A percentile compares a stretch with the other conserved stretches of the same genome.
Evolutionary conservation across 202 grass and related monocot genomes (phyloP).

Genomic region (Setaria viridis): DNA sequence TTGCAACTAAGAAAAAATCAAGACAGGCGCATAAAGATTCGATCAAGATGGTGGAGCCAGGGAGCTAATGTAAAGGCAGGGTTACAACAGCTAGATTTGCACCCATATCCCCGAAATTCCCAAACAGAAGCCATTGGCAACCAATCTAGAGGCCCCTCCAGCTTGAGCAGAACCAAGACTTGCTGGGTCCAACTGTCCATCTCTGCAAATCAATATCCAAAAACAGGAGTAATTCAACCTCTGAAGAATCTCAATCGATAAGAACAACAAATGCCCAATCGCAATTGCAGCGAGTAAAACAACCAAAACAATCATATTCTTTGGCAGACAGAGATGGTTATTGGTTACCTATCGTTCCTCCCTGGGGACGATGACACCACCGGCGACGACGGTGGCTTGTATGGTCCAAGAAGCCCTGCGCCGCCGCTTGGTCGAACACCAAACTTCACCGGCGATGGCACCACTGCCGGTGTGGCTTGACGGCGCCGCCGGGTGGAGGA

Average conservation of each 20-base stretch:
- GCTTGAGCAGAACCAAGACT: neutral
- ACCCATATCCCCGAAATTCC: neutral
- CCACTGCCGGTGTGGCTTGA: neutral
- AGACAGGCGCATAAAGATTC: neutral
- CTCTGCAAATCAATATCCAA: neutral
- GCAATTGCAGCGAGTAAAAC: neutral
- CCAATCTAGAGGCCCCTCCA: neutral
- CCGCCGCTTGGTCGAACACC: neutral
- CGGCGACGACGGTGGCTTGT: conserved; percentile 26
- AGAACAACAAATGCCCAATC: neutral
- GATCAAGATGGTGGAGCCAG: neutral
- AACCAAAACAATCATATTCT: neutral
- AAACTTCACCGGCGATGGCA: conserved; percentile 21
- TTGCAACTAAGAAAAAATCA: neutral
- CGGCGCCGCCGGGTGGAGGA: too few relatives aligned
- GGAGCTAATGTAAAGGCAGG: neutral
- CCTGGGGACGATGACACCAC: neutral
- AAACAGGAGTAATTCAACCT: neutral
- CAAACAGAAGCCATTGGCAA: neutral
- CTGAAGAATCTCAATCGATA: neutral
- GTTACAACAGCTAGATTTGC: neutral
- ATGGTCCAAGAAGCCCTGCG: conserved; percentile 40
- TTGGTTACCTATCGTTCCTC: neutral
- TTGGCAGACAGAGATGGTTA: neutral
- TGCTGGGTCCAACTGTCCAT: neutral